phyloP scores from a whole-genome alignment of 2,329 filamentous ascomycete species.

The Aspergillus latus region DNA sequence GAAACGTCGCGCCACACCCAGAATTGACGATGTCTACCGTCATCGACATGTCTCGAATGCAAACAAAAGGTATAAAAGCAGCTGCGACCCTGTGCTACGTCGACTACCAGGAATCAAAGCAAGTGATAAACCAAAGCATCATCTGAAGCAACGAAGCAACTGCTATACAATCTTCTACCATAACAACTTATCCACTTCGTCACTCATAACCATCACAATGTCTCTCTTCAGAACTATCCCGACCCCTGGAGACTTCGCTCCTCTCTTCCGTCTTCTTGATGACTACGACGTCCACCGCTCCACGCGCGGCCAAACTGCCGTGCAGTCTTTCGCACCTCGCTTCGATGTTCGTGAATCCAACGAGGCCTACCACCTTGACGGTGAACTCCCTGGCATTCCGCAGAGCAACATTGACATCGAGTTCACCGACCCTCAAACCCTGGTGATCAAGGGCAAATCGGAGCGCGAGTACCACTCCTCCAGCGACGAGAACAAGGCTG shows the following conservation, averaged over 20 bases:
- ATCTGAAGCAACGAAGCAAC: constrained; percentile 3
- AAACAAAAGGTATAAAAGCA: constrained; percentile 22
- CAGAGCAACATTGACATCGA: constrained; percentile 51
- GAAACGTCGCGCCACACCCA: background rate
- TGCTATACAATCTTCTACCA: background rate
- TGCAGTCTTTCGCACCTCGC: constrained; percentile 42
- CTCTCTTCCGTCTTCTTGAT: constrained; percentile 50
- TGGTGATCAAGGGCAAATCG: constrained; percentile 47
- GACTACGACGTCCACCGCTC: constrained; percentile 43
- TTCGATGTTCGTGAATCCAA: constrained; percentile 51
- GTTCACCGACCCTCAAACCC: constrained; percentile 49
- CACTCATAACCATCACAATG: constrained; percentile 27
- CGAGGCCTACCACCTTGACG: constrained; percentile 48
- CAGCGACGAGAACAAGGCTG: constrained; percentile 28
- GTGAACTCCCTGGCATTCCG: constrained; percentile 51
- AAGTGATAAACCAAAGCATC: constrained; percentile 8
- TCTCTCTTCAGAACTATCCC: constrained; percentile 36
- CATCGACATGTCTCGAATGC: constrained; percentile 20
- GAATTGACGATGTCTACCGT: background rate
- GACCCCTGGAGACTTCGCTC: constrained; percentile 39
- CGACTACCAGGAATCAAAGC: constrained; percentile 11
- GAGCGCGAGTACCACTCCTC: constrained; percentile 38
- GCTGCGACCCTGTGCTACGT: constrained; percentile 8
- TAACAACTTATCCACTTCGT: background rate
- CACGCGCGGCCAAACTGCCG: constrained; percentile 18